A percentile compares a stretch with the other conserved stretches of the same genome.
phyloP scores from a whole-genome alignment of 164 flowering plant genomes.

The Taxillus chinensis region DNA sequence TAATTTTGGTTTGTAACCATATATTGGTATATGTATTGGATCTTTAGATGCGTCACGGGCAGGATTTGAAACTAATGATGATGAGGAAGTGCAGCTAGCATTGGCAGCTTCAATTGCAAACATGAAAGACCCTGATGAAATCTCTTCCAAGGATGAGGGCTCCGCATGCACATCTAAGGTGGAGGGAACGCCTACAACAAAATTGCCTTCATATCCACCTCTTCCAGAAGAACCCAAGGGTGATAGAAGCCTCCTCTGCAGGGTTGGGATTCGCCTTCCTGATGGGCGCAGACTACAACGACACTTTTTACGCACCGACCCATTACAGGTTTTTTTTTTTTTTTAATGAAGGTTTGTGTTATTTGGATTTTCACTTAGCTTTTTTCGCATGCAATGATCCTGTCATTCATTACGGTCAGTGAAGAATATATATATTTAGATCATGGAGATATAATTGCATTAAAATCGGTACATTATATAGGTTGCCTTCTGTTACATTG shows the following conservation, averaged over 20 bases:
- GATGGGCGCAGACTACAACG: slow-evolving; percentile 88
- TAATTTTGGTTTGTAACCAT: too few relatives aligned
- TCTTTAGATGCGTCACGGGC: slow-evolving; percentile 9
- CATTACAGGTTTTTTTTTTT: slow-evolving; percentile 51
- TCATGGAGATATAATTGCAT: too few relatives aligned
- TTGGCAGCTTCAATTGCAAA: slow-evolving; percentile 52
- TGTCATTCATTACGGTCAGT: background rate
- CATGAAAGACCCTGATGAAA: slow-evolving; percentile 17
- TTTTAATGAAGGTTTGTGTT: background rate
- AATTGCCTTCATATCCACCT: slow-evolving; percentile 50
- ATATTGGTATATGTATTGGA: too few relatives aligned
- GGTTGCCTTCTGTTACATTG: too few relatives aligned
- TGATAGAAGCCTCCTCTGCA: slow-evolving; percentile 68
- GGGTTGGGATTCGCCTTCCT: slow-evolving; percentile 90
- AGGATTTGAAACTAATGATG: slow-evolving; percentile 31
- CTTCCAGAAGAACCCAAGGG: slow-evolving; percentile 89
- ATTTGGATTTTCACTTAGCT: background rate
- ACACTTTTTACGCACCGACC: slow-evolving; percentile 70
- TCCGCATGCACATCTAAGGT: slow-evolving; percentile 15
- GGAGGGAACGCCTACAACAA: slow-evolving; percentile 15
- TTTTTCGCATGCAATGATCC: too few relatives aligned
- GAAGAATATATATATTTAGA: background rate
- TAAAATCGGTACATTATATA: too few relatives aligned
- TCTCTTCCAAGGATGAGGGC: slow-evolving; percentile 12
- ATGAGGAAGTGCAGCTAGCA: slow-evolving; percentile 42